Base-by-base conservation (phyloP, 1,284 basidiomycete genomes). In the Ustilago esculenta region DNA sequence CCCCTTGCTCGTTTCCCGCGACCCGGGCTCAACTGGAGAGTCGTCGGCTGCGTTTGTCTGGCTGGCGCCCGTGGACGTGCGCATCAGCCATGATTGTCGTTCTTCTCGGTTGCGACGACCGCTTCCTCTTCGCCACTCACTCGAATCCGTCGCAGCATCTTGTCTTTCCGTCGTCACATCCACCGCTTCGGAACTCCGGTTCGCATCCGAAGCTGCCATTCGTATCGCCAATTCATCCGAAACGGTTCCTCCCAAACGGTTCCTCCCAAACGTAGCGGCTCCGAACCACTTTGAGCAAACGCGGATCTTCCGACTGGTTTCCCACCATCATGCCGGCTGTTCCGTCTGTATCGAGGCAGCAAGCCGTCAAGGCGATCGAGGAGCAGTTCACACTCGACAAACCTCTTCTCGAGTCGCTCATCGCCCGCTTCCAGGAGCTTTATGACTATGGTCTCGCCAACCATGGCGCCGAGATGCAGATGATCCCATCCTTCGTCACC, bases 401-500 rank as follows among this genome's bases (percentile, higher is more conserved):
- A 18, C 39, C 68, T 10, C 40, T 58, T 39, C 72, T 80, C 37
- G 52, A 73, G 15, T 55, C 41, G 14, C 63, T 80, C 23, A 45
- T 65, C 42, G 41, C 59, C 3, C 69, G 70, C 24, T 80, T 78
- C 58, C 58, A 58, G 40, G 61, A 75, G 32, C 69, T 76, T 10
- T 73, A 75, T 55, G 35, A 64, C 29, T 52, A 73, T 35, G 77
- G 77, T 14, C 70, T 80, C 29, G 61, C 57, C 30, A 55, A 73
- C 34, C 52, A 72, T 37, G 70, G 72, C 21, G 76, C 74, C 21
- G 63, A 75, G n/a, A 80, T 80, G 77, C 72, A 72, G 49, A 78
- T 78, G 76, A 75, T 80, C 41, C 77, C 77, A 9, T 64, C 69
- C 18, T 80, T 75, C 44, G 75, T 78, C 46, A 78, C 77, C 0